Percentiles rank a stretch among this genome's conserved stretches.
These are phyloP conservation scores for Pseudogymnoascus pannorum DNA, from an alignment of 2,329 filamentous ascomycete species.

Conservation along the genomic window DNA sequence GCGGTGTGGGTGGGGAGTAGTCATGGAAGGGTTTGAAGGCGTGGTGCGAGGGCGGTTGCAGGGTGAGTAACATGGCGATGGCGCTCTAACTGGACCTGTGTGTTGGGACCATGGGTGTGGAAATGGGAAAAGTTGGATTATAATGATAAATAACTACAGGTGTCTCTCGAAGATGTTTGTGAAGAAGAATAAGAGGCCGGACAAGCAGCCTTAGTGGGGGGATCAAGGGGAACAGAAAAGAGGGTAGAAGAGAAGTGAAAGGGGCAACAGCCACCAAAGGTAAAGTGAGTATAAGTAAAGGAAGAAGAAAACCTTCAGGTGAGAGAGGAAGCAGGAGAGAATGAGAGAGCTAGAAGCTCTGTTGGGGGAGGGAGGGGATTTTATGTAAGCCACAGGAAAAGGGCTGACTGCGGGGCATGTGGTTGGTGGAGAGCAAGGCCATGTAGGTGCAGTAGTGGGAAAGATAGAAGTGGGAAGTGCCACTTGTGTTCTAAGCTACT, in stretches of 20 bases:
- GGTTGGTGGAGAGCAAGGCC: constrained; percentile 3
- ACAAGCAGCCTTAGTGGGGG: constrained; percentile 2
- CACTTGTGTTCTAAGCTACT: neutral
- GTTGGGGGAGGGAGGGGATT: constrained; percentile 1
- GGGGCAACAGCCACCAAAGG: neutral
- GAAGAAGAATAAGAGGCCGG: neutral
- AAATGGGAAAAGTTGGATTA: constrained; percentile 8
- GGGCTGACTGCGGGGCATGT: constrained; percentile 4
- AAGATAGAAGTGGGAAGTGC: constrained; percentile 1
- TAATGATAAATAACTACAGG: constrained; percentile 7
- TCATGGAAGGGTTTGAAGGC: constrained; percentile 42
- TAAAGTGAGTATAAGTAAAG: neutral
- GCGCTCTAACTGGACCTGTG: constrained; percentile 7
- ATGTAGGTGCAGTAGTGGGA: constrained; percentile 7
- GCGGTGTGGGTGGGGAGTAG: constrained; percentile 35
- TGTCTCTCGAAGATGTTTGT: constrained; percentile 7
- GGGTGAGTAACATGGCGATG: constrained; percentile 42
- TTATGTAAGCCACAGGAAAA: constrained; percentile 4
- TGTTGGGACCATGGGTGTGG: constrained; percentile 2
- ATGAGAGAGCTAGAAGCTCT: constrained; percentile 5
- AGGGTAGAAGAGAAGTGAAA: constrained; percentile 8
- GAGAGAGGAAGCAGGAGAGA: constrained; percentile 6
- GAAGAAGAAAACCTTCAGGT: neutral
- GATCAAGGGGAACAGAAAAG: neutral
- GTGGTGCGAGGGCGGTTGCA: constrained; percentile 41